Conservation (phyloP, 2,329 filamentous ascomycete species). For the Fusarium sp. region DNA sequence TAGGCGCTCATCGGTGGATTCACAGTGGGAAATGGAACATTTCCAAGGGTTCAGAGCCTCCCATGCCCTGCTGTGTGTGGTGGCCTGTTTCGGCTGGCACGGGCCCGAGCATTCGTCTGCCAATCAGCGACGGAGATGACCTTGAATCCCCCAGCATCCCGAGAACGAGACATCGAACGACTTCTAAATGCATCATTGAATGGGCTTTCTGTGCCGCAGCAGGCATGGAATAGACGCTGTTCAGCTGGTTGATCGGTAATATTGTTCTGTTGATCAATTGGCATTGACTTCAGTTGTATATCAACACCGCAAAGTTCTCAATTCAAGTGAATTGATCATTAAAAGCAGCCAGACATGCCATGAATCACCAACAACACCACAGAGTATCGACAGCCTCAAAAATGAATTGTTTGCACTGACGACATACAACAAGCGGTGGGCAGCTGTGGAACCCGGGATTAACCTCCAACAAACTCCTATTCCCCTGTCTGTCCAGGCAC, state of each 20-base stretch:
- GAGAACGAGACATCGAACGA: constrained; percentile 36
- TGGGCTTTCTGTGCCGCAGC: background rate
- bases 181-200: background rate
- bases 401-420: background rate
- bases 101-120: constrained; percentile 21
- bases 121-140: constrained; percentile 9
- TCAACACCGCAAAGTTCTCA: background rate
- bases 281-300: background rate
- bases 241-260: background rate
- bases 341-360: background rate
- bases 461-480: background rate
- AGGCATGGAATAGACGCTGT: background rate
- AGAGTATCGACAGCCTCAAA: background rate
- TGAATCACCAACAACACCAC: background rate
- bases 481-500: background rate
- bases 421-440: constrained; percentile 7
- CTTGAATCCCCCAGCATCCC: constrained; percentile 20
- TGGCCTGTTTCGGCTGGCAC: constrained; percentile 30
- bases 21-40: background rate
- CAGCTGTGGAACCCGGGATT: constrained; percentile 2
- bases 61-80: background rate
- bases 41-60: background rate
- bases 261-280: background rate
- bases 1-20: background rate
- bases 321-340: background rate